Conservation (phyloP, 140 eudicot genomes). For the Cichorium intybus region DNA sequence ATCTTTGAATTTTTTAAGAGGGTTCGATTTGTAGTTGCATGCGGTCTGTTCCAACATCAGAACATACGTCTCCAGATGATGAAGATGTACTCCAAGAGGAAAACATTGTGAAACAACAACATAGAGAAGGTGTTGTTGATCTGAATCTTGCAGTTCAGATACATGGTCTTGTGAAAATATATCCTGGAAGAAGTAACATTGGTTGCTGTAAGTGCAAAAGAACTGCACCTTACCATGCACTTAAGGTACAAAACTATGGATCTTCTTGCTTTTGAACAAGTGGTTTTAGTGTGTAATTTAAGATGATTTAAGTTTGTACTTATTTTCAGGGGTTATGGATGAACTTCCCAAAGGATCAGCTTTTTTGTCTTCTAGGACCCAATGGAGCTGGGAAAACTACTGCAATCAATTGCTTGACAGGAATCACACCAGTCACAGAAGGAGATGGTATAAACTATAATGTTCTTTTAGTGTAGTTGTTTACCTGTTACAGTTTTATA, state of each 20-base stretch:
- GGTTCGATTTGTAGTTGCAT: conserved; percentile 70
- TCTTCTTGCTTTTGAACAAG: background rate
- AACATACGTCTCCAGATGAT: conserved; percentile 60
- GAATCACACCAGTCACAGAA: conserved; percentile 79
- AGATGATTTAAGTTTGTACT: conserved; percentile 11
- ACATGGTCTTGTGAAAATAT: conserved; percentile 80
- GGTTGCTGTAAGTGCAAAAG: conserved; percentile 75
- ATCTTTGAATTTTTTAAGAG: conserved; percentile 43
- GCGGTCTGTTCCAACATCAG: conserved; percentile 50
- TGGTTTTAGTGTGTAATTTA: conserved; percentile 8
- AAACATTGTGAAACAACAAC: conserved; percentile 69
- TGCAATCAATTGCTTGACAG: conserved; percentile 88
- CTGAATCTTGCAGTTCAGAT: conserved; percentile 79
- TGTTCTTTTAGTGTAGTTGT: background rate
- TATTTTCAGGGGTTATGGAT: conserved; percentile 80
- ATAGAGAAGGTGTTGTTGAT: conserved; percentile 48
- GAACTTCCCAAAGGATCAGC: conserved; percentile 84
- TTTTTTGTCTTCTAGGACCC: conserved; percentile 95
- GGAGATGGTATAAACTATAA: conserved; percentile 99
- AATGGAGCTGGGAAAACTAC: conserved; percentile 99
- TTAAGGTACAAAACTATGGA: conserved; percentile 49
- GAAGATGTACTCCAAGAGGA: conserved; percentile 92
- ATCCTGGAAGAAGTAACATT: conserved; percentile 59
- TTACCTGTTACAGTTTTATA: background rate
- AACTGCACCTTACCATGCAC: conserved; percentile 78